phyloP scores from a whole-genome alignment of 2,329 filamentous ascomycete genomes.

The Fusarium proliferatum region DNA sequence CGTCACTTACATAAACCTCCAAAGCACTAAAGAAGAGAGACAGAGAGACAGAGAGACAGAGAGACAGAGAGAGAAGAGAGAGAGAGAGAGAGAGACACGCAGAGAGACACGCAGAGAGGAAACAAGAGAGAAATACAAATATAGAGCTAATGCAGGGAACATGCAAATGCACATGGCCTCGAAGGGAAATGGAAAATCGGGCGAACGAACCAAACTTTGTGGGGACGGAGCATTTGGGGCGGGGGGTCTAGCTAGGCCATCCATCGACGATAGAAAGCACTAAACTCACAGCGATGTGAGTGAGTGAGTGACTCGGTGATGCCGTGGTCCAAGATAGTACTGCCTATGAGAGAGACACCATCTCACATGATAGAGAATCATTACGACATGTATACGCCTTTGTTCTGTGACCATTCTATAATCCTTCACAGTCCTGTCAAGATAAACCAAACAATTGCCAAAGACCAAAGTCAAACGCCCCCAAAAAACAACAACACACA shows the following conservation, averaged over 20 bases:
- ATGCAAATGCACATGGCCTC: constrained; percentile 28
- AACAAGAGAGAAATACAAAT: neutral
- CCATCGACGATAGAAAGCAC: neutral
- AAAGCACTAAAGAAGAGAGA: neutral
- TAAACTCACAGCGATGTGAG: neutral
- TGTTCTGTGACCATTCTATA: neutral
- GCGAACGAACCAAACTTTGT: constrained; percentile 9
- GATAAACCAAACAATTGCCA: neutral
- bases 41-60: neutral
- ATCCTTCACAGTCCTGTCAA: neutral
- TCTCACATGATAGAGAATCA: neutral
- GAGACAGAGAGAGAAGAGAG: neutral
- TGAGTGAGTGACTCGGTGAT: constrained; percentile 5
- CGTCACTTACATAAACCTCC: constrained; percentile 14
- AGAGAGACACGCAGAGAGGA: neutral
- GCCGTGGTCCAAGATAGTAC: neutral
- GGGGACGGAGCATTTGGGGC: neutral
- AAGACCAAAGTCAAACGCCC: neutral
- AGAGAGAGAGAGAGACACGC: neutral
- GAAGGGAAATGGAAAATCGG: constrained; percentile 20
- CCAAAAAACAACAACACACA: neutral
- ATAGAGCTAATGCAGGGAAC: constrained; percentile 20
- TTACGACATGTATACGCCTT: neutral
- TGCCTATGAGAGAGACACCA: neutral
- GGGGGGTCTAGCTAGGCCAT: neutral